phyloP scores from a whole-genome alignment of 345 rosid species.

The Eucalyptus melliodora region DNA sequence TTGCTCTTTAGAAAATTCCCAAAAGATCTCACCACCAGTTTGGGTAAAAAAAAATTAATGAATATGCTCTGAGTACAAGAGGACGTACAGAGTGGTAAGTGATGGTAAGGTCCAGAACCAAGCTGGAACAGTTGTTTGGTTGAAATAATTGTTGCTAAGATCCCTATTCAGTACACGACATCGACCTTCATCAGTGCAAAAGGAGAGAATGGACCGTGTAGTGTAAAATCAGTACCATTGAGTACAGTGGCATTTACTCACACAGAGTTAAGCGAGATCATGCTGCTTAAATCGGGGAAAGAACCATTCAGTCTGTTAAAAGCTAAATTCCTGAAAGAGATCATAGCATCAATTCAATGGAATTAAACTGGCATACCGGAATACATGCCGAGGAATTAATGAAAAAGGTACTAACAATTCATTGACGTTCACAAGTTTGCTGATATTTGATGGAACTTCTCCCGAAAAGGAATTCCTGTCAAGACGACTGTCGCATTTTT shows the following conservation, averaged over 20 bases:
- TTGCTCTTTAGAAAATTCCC: not conserved
- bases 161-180: conserved; percentile 36
- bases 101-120: conserved; percentile 90
- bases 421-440: conserved; percentile 57
- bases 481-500: conserved; percentile 62
- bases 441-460: conserved; percentile 50
- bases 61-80: not conserved
- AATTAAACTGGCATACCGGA: not conserved
- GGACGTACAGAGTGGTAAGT: conserved; percentile 68
- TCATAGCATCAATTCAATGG: not conserved
- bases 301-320: conserved; percentile 67
- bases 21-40: not conserved
- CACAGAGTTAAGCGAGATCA: conserved; percentile 71
- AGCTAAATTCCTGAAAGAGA: conserved; percentile 62
- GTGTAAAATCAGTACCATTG: not conserved
- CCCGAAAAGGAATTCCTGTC: conserved; percentile 74
- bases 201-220: not conserved
- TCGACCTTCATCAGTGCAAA: not conserved
- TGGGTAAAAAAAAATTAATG: not conserved
- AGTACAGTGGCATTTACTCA: conserved; percentile 13
- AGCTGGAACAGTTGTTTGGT: conserved; percentile 48
- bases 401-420: conserved; percentile 52
- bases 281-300: conserved; percentile 58
- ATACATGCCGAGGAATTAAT: not conserved
- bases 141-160: conserved; percentile 78